Conservation (phyloP, 148 eudicot species). For the Rhododendron mucronatum region DNA sequence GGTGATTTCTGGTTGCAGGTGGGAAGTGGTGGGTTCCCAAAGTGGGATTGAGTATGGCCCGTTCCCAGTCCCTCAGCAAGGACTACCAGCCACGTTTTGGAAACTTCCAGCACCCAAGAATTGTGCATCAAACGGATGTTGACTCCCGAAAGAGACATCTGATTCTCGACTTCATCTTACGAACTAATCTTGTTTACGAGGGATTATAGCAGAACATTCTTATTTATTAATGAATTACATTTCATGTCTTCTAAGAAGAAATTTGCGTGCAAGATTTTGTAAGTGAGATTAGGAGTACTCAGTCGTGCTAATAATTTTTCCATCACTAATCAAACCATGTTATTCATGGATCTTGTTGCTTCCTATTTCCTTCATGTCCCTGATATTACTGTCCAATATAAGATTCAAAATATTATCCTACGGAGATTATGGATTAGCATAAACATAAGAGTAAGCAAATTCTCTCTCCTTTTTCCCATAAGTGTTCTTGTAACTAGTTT, state of each 20-base stretch:
- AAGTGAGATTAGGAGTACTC: background rate
- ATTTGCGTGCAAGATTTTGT: background rate
- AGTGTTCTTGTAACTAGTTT: background rate
- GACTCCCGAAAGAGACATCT: background rate
- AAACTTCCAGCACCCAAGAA: conserved; percentile 18
- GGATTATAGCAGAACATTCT: background rate
- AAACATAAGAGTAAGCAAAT: background rate
- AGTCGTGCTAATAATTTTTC: background rate
- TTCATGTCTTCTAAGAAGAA: background rate
- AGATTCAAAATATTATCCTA: background rate
- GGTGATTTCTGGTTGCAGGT: conserved; percentile 40
- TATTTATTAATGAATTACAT: background rate
- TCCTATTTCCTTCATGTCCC: background rate
- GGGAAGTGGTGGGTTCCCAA: conserved; percentile 57
- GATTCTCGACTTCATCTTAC: background rate
- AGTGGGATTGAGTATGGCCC: conserved; percentile 54
- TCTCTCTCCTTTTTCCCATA: background rate
- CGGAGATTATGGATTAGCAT: background rate
- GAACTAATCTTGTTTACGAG: background rate
- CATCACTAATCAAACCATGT: background rate
- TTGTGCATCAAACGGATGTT: background rate
- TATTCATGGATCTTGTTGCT: background rate
- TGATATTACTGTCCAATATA: background rate
- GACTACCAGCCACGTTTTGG: conserved; percentile 65
- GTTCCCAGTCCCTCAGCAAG: conserved; percentile 68